Evolutionary conservation across 2,329 filamentous ascomycete genomes (phyloP).

Genomic region (Exophiala phaeomuriformis): DNA sequence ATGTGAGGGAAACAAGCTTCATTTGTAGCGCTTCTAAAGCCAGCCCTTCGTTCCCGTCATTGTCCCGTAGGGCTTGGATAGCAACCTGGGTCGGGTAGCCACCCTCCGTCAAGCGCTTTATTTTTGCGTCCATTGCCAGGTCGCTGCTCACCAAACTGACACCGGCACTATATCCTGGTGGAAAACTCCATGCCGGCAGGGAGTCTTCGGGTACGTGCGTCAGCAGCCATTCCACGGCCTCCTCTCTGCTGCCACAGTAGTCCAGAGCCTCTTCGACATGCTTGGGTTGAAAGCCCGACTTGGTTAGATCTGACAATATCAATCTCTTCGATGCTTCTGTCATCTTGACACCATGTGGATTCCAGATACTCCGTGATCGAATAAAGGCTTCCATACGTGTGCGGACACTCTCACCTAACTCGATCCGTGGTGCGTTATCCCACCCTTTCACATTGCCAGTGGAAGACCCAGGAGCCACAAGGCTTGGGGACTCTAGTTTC

Average conservation of each 20-base stretch:
- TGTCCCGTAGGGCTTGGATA: slow-evolving; percentile 64
- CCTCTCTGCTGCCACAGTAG: slow-evolving; percentile 84
- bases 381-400: slow-evolving; percentile 72
- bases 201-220: slow-evolving; percentile 97
- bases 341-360: slow-evolving; percentile 67
- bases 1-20: slow-evolving; percentile 42
- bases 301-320: slow-evolving; percentile 65
- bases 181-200: slow-evolving; percentile 83
- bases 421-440: slow-evolving; percentile 79
- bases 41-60: slow-evolving; percentile 62
- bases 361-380: slow-evolving; percentile 75
- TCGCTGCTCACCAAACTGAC: slow-evolving; percentile 79
- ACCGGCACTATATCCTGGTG: slow-evolving; percentile 84
- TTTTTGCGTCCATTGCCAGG: slow-evolving; percentile 68
- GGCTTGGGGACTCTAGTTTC: slow-evolving; percentile 44
- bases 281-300: slow-evolving; percentile 78
- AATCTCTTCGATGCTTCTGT: slow-evolving; percentile 48
- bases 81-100: slow-evolving; percentile 85
- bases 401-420: slow-evolving; percentile 79
- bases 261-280: slow-evolving; percentile 82
- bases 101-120: slow-evolving; percentile 71
- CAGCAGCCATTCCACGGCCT: slow-evolving; percentile 89
- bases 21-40: slow-evolving; percentile 75
- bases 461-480: slow-evolving; percentile 25
- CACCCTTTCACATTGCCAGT: slow-evolving; percentile 59